Base-by-base conservation (phyloP, 2,329 filamentous ascomycete species). In the Aspergillus cejpii region DNA sequence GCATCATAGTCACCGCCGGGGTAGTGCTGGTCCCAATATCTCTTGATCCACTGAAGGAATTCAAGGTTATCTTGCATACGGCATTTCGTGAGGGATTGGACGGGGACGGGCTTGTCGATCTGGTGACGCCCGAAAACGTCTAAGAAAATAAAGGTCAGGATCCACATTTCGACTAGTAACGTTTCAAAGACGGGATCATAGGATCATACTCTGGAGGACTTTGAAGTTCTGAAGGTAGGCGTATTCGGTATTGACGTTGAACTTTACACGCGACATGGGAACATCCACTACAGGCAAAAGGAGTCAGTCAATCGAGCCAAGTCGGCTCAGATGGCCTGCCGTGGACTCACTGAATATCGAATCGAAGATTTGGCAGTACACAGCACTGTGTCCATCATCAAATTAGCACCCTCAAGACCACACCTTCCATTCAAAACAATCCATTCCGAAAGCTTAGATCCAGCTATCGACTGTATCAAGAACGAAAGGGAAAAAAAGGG, bases 1-100 rank as follows among this genome's bases (percentile, higher is more conserved):
- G 92, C 88, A 65, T 98, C 92, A 74, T 98, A 98, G 54, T 97
- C 92, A 60, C 92, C 89, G 48, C 92, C 92, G 6, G 92, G 92
- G 71, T 87, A 98, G 76, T 96, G 89, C 66, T 96, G 87, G 63
- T 98, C 92, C 92, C 92, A 98, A 75, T 89, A 96, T 58, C 79
- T 78, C 79, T 98, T 98, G 48, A 84, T 84, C 85, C 89, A 98
- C 73, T 98, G 92, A 49, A 98, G 77, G 68, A 98, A 98, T 66
- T 97, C 92, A 59, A 98, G 85, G 74, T 98, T 98, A 71, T 98
- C 92, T 78, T 98, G 92, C 91, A 98, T 98, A 77, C 95, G 96
- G 78, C 92, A 98, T 71, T 97, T 98, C 60, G 92, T 81, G 48
- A 98, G 82, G 47, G 79, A 76, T 68, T 95, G 82, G 65, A 97